phyloP scores from a whole-genome alignment of 164 flowering plant species.

The Berberis thunbergii region DNA sequence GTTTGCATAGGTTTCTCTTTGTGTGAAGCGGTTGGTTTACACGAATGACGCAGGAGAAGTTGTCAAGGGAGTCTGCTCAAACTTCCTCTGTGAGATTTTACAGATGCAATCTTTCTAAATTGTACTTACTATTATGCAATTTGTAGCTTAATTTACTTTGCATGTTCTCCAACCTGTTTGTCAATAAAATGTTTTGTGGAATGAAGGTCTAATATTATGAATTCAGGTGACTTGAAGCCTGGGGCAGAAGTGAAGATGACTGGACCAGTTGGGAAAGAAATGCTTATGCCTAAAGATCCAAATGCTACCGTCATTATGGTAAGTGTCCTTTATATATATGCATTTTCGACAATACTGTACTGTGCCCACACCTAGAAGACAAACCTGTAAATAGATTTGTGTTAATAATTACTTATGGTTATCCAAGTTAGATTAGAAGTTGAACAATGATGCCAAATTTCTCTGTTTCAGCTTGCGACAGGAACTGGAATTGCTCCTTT shows the following conservation, averaged over 20 bases:
- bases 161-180: not conserved
- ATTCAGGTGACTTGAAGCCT: constrained; percentile 75
- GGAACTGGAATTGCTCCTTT: constrained; percentile 99
- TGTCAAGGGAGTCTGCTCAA: constrained; percentile 97
- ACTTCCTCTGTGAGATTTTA: constrained; percentile 69
- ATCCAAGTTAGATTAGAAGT: not conserved
- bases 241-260: constrained; percentile 79
- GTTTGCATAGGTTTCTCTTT: constrained; percentile 66
- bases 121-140: not conserved
- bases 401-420: too few relatives aligned
- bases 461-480: constrained; percentile 67
- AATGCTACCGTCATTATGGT: constrained; percentile 91
- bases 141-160: too few relatives aligned
- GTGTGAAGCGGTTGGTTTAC: constrained; percentile 89
- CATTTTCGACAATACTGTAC: too few relatives aligned
- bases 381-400: too few relatives aligned
- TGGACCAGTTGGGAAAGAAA: constrained; percentile 98
- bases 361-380: too few relatives aligned
- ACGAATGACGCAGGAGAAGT: constrained; percentile 85
- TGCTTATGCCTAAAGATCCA: constrained; percentile 97
- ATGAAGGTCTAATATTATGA: not conserved
- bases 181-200: too few relatives aligned
- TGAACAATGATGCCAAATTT: not conserved
- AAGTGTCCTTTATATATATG: not conserved
- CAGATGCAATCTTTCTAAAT: not conserved